A percentile compares a stretch with the other conserved stretches of the same genome.
Conservation (phyloP, 192 early-diverging fungal genomes). For the Coemansia sp. region DNA sequence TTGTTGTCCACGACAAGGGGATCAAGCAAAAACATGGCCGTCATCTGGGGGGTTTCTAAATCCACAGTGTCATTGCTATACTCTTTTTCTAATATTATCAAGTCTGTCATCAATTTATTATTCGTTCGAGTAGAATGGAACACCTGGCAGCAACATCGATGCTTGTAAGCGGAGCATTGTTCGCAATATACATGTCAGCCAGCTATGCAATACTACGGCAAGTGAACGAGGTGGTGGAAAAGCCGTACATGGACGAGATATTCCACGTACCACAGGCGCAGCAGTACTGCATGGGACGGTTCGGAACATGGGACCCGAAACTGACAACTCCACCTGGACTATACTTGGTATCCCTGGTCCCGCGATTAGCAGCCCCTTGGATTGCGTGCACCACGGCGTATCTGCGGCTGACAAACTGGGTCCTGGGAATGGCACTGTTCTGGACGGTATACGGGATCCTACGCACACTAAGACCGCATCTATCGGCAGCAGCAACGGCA, state of each 20-base stretch:
- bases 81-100: too few relatives aligned
- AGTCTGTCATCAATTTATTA: too few relatives aligned
- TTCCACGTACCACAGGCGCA: constrained; percentile 94
- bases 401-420: constrained; percentile 68
- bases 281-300: constrained; percentile 74
- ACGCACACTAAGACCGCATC: constrained; percentile 11
- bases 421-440: constrained; percentile 61
- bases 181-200: constrained; percentile 24
- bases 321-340: constrained; percentile 97
- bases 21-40: too few relatives aligned
- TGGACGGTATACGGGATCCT: constrained; percentile 50
- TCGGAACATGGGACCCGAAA: constrained; percentile 81
- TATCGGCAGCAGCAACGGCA: neutral
- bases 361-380: neutral
- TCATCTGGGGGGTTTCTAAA: too few relatives aligned
- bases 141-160: neutral
- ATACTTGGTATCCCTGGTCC: constrained; percentile 57
- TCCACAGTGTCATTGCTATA: too few relatives aligned
- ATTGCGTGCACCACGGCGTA: constrained; percentile 1
- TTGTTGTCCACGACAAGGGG: too few relatives aligned
- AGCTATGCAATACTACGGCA: constrained; percentile 32
- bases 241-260: constrained; percentile 79
- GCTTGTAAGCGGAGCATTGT: constrained; percentile 7
- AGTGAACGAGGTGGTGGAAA: constrained; percentile 16
- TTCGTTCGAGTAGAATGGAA: neutral